Evolutionary conservation across 2,329 filamentous ascomycete genomes (phyloP), one percentile per base, ranked within the genome.

Genomic region (Orbilia javanica): DNA sequence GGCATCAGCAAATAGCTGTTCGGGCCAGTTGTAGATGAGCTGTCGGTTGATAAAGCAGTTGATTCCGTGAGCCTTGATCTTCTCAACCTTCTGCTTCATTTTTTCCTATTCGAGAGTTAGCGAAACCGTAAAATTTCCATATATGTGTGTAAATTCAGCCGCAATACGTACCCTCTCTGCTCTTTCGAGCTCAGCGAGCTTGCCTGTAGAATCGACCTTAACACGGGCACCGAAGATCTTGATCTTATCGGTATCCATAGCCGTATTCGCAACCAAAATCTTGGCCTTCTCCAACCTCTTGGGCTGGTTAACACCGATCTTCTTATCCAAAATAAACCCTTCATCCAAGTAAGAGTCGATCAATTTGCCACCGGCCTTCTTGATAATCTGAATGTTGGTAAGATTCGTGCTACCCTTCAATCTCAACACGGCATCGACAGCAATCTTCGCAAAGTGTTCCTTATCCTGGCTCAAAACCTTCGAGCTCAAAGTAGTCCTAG

Each of bases 41-140:
- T 99, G 96, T 82, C 96, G 89, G 89, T 99, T 99, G 85, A 99
- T 97, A 85, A 99, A 99, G 88, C 96, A 98, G 89, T 99, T 99
- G 87, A 99, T 97, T 76, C 96, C 96, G 83, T 99, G 96, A 55
- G 93, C 89, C 89, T 98, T 99, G 87, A 99, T 99, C 85, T 93
- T 95, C 80, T 99, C 96, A 53, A 99, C 96, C 89, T 99, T 99
- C 81, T 93, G 92, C 88, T 94, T 96, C 96, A 99, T 99, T 90
- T 98, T 98, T 83, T 99, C 96, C 83, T 93, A 65, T 67, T 81
- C 3, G n/a, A 36, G 22, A n/a, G 53, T 73, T 52, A 73, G 53
- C 25, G n/a, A 42, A 0, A 20, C 42, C 11, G 36, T 39, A 36
- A 10, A 4, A 2, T 46, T 57, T 39, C 10, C 44, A 60, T 50